Evolutionary conservation across 306 rosid species (phyloP), one percentile per base, ranked within the genome.

Genomic region (peach (Prunus persica)): DNA sequence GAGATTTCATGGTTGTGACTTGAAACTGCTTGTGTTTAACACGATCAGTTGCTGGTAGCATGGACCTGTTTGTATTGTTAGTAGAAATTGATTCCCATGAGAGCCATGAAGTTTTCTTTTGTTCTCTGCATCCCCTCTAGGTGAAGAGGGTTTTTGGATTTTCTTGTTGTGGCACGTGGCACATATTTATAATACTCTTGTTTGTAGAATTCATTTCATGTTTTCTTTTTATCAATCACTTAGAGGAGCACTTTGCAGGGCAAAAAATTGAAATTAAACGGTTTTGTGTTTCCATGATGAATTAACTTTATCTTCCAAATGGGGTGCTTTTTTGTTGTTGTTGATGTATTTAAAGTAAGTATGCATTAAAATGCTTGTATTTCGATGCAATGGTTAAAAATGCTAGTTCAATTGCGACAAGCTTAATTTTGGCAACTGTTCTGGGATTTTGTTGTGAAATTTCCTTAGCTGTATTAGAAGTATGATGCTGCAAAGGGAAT

Each of bases 401-500:
- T 73, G 58, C 50, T n/a, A 19, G 64, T 71, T 32, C 32, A 30
- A 34, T 71, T 45, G 25, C 50, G 25, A 18, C 46, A 51, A 28
- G 63, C 32, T 52, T 51, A 28, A 52, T 60, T 14, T 22, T 60
- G 15, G 65, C 38, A 60, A 69, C 61, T 49, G 5, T 20, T 41
- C 6, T 9, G 16, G 14, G 27, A 22, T 56, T 57, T 41, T 20
- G 14, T 8, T 15, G 22, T 38, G 28, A 12, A 49, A 6, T n/a
- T 3, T 32, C 22, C 20, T 34, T 55, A 6, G 52, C 51, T 71
- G 52, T 55, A 34, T 14, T 55, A 34, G 7, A n/a, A 55, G 19
- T 56, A 32, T n/a, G 15, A 54, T 22, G 51, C 66, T 56, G 76
- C 67, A 16, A 55, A 32, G n/a, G 63, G 51, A n/a, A 55, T 71